Conservation (phyloP, 345 rosid species). For the Gossypium bickii region DNA sequence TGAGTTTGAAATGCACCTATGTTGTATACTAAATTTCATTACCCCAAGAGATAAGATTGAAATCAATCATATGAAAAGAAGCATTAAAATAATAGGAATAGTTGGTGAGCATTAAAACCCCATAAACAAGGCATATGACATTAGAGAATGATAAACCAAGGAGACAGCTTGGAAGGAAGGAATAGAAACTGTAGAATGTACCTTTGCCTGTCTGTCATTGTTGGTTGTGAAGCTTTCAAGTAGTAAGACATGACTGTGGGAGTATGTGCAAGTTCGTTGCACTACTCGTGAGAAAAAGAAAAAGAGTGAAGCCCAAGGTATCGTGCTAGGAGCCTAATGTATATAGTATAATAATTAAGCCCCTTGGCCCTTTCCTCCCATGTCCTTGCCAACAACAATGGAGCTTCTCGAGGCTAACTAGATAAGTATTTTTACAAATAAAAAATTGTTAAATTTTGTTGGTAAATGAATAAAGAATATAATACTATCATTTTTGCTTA, state of each 20-base stretch:
- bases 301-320: conserved; percentile 5
- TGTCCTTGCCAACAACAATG: background rate
- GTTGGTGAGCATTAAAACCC: background rate
- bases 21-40: too few relatives aligned
- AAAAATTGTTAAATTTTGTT: too few relatives aligned
- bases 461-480: too few relatives aligned
- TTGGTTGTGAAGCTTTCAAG: background rate
- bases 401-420: background rate
- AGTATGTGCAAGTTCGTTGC: background rate
- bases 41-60: background rate
- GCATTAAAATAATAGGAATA: background rate
- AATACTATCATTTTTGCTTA: too few relatives aligned
- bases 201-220: background rate
- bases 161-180: conserved; percentile 5
- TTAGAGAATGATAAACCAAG: background rate
- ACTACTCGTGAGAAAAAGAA: background rate
- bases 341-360: background rate
- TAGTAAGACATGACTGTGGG: background rate
- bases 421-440: too few relatives aligned
- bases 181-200: background rate
- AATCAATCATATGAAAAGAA: background rate
- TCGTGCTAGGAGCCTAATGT: background rate
- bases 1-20: background rate
- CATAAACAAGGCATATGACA: background rate
- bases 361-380: background rate